Percentiles rank a stretch among this genome's conserved stretches.
phyloP scores from a whole-genome alignment of 345 rosid genomes.

The Eucalyptus globulus region DNA sequence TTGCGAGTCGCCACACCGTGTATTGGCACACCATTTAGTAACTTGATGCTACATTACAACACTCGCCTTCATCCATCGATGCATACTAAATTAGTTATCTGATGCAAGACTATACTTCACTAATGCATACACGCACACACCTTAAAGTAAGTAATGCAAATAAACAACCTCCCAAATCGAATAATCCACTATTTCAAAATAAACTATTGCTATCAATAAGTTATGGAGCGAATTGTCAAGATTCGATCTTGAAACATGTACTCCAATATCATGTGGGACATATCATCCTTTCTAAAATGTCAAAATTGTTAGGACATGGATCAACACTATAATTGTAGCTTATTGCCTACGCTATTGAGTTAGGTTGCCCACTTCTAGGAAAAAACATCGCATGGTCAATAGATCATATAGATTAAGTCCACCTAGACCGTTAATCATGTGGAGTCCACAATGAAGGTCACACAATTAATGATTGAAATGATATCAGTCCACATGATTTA shows the following conservation, averaged over 20 bases:
- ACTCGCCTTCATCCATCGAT: no score
- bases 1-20: background rate
- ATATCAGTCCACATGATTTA: background rate
- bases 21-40: background rate
- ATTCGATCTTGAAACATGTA: background rate
- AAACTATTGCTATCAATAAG: background rate
- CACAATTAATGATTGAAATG: no score
- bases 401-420: background rate
- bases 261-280: background rate
- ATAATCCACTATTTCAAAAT: background rate
- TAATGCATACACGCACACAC: accelerated
- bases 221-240: background rate
- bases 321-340: background rate
- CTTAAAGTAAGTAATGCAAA: background rate
- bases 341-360: background rate
- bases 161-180: background rate
- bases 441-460: background rate
- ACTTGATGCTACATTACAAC: background rate
- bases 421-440: background rate
- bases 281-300: background rate
- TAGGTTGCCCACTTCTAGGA: background rate
- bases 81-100: no score
- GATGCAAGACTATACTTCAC: background rate
- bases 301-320: background rate
- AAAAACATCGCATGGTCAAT: background rate